Evolutionary conservation across 352 stramenopile genomes (phyloP).

Genomic region (Phytophthora quininea): DNA sequence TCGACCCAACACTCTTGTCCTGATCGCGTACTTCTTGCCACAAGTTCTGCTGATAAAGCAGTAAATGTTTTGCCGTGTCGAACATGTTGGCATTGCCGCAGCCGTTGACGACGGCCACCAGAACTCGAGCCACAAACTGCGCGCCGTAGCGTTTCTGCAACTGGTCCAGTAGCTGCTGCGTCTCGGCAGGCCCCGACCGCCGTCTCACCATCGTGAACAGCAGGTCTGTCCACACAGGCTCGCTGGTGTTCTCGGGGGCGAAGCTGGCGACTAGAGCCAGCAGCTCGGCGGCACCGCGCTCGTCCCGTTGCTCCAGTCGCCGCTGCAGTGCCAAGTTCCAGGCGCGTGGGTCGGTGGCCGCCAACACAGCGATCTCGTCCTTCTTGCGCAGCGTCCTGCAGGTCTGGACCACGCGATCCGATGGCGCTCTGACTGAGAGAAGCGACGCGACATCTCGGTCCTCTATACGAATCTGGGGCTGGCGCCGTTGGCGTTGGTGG

Average conservation of each 20-base stretch:
- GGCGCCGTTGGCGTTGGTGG: neutral
- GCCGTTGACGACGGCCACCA: conserved; percentile 65
- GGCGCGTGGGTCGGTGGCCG: conserved; percentile 46
- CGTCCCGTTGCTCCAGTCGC: conserved; percentile 53
- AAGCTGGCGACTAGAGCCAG: conserved; percentile 58
- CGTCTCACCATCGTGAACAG: conserved; percentile 76
- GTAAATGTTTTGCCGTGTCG: conserved; percentile 45
- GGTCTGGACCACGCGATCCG: conserved; percentile 37
- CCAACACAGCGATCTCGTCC: conserved; percentile 52
- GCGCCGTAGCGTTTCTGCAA: conserved; percentile 44
- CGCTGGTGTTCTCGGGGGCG: conserved; percentile 50
- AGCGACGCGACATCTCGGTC: conserved; percentile 47
- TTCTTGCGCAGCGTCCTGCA: conserved; percentile 44
- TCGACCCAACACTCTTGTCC: conserved; percentile 1
- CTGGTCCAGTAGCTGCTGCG: conserved; percentile 38
- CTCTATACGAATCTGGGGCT: conserved; percentile 21
- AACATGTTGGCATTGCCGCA: conserved; percentile 75
- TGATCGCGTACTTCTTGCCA: conserved; percentile 18
- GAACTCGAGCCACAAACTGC: conserved; percentile 49
- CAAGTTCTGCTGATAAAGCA: conserved; percentile 53
- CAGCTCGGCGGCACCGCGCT: conserved; percentile 49
- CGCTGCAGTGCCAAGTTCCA: conserved; percentile 72
- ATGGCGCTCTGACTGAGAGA: conserved; percentile 35
- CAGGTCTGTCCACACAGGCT: conserved; percentile 72
- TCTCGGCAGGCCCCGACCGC: conserved; percentile 39